Conservation (phyloP, 768 basidiomycete genomes). For the Ephemerocybe angulata region DNA sequence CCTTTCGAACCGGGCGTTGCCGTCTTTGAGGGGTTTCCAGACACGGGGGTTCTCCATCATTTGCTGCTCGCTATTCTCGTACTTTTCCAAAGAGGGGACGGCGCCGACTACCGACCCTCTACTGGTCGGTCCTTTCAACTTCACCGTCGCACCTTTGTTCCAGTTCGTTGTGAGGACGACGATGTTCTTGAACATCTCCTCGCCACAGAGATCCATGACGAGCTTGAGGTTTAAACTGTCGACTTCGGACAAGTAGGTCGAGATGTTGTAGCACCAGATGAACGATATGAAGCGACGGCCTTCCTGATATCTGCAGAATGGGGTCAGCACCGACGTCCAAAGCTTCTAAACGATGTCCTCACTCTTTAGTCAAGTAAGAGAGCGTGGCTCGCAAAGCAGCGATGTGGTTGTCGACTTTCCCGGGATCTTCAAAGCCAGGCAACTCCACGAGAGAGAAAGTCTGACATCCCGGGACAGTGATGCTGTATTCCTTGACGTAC, state of each 20-base stretch:
- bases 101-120: neutral
- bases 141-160: neutral
- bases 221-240: neutral
- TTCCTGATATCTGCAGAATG: no score
- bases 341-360: neutral
- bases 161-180: neutral
- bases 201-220: neutral
- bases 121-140: neutral
- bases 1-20: neutral
- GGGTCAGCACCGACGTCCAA: no score
- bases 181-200: neutral
- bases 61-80: neutral
- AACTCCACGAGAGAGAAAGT: neutral
- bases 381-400: neutral
- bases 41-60: neutral
- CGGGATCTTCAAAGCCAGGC: neutral
- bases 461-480: neutral
- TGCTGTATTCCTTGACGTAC: neutral
- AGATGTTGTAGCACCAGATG: slow-evolving; percentile 1
- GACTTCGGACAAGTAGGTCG: neutral
- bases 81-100: neutral
- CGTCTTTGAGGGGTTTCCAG: neutral
- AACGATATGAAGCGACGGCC: neutral
- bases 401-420: neutral
- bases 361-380: neutral